Evolutionary conservation across 768 basidiomycete genomes (phyloP).

Genomic region (Pilatotrama ljubarskyi): DNA sequence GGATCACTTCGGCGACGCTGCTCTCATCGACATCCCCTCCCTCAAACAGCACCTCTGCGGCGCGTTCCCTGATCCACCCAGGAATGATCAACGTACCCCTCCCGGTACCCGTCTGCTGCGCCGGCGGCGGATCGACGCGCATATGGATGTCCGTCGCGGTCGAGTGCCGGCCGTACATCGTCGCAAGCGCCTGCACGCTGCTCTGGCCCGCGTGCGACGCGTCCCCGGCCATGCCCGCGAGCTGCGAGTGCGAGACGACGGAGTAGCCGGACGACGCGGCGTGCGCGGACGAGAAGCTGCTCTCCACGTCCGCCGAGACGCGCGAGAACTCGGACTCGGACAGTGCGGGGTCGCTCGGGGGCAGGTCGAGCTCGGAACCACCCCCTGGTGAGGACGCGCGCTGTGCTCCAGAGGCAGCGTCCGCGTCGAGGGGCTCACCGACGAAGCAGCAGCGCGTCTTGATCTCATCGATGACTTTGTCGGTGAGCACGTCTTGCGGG

Average conservation of each 20-base stretch:
- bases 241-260: constrained; percentile 46
- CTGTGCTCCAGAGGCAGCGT: constrained; percentile 19
- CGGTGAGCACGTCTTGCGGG: constrained; percentile 78
- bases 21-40: constrained; percentile 86
- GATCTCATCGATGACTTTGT: constrained; percentile 83
- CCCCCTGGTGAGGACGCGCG: constrained; percentile 30
- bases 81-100: constrained; percentile 81
- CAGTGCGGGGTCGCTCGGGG: constrained; percentile 54
- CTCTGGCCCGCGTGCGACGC: constrained; percentile 41
- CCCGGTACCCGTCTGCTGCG: constrained; percentile 71
- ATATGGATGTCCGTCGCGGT: constrained; percentile 74
- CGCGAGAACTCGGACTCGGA: constrained; percentile 72
- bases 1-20: constrained; percentile 78
- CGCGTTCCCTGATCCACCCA: constrained; percentile 93
- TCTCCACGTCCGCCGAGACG: constrained; percentile 46
- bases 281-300: constrained; percentile 47
- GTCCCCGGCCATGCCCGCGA: constrained; percentile 22
- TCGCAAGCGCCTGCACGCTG: constrained; percentile 64
- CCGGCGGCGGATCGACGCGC: constrained; percentile 63
- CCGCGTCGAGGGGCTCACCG: constrained; percentile 53
- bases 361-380: constrained; percentile 45
- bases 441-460: constrained; percentile 92
- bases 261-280: constrained; percentile 62
- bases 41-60: constrained; percentile 88
- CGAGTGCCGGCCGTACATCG: constrained; percentile 74